These are phyloP conservation scores for Hypoxylon sp. DNA, from an alignment of 2,329 filamentous ascomycete genomes.

Conservation along the genomic window DNA sequence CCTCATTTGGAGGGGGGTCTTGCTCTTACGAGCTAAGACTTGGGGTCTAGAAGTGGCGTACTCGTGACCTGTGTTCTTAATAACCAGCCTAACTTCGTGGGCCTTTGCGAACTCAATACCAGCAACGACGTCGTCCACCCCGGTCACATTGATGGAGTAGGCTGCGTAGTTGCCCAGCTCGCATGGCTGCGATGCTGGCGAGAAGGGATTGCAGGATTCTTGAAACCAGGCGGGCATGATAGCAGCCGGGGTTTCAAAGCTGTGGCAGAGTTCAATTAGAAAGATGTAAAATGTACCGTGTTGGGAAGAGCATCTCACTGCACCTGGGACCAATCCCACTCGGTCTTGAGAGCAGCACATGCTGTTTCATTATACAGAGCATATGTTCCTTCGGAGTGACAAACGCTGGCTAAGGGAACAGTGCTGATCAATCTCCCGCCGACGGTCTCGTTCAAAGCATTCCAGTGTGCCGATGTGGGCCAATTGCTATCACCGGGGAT, in stretches of 20 bases:
- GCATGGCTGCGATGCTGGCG: slow-evolving; percentile 58
- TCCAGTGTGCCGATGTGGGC: slow-evolving; percentile 14
- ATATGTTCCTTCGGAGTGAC: slow-evolving; percentile 7
- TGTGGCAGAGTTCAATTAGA: not conserved
- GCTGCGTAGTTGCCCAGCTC: slow-evolving; percentile 60
- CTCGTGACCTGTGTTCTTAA: slow-evolving; percentile 44
- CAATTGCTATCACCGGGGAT: slow-evolving; percentile 20
- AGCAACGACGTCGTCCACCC: slow-evolving; percentile 51
- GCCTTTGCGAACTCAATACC: slow-evolving; percentile 31
- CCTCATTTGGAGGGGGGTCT: too few relatives aligned
- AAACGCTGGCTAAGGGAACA: slow-evolving; percentile 19
- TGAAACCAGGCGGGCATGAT: slow-evolving; percentile 47
- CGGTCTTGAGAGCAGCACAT: not conserved
- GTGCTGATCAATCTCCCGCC: slow-evolving; percentile 25
- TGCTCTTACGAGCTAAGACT: too few relatives aligned
- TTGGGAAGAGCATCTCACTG: not conserved
- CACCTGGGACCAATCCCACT: not conserved
- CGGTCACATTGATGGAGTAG: slow-evolving; percentile 57
- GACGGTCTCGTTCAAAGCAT: slow-evolving; percentile 21
- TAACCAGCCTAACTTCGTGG: slow-evolving; percentile 37
- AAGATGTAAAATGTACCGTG: not conserved
- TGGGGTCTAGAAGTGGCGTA: slow-evolving; percentile 12
- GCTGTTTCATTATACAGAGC: slow-evolving; percentile 4
- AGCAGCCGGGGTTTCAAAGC: not conserved
- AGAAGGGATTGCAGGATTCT: slow-evolving; percentile 58